Percentiles rank a stretch among this genome's conserved stretches.
Conservation (phyloP, 108 stramenopile species). For the Nitzschia palea region DNA sequence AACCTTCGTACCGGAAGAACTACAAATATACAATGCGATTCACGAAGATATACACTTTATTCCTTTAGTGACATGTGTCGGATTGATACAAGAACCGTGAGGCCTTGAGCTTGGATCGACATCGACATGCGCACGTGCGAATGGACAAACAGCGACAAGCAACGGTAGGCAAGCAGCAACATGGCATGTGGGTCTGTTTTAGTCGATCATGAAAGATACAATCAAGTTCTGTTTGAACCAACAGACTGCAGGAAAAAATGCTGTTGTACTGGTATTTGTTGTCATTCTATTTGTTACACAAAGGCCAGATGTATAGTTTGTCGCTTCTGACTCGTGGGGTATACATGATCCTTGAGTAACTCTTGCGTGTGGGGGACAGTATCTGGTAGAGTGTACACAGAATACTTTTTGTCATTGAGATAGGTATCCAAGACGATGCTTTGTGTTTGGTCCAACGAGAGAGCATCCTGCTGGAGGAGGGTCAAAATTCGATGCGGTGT, state of each 20-base stretch:
- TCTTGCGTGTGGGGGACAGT: slow-evolving; percentile 67
- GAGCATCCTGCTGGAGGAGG: slow-evolving; percentile 37
- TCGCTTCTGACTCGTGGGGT: slow-evolving; percentile 52
- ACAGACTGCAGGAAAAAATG: neutral
- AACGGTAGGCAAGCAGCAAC: neutral
- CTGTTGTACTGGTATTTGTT: too few relatives aligned
- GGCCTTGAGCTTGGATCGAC: too few relatives aligned
- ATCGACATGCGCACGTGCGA: neutral
- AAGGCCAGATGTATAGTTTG: slow-evolving; percentile 62
- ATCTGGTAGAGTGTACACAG: slow-evolving; percentile 83
- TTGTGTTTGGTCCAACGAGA: slow-evolving; percentile 60
- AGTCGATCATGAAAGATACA: neutral
- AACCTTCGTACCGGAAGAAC: too few relatives aligned
- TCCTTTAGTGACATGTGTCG: too few relatives aligned
- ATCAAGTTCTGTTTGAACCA: neutral
- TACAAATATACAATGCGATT: too few relatives aligned
- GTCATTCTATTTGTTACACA: slow-evolving; percentile 42
- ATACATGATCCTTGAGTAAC: slow-evolving; percentile 58
- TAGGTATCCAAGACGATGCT: slow-evolving; percentile 62
- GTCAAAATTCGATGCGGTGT: slow-evolving; percentile 77
- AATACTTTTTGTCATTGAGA: slow-evolving; percentile 64
- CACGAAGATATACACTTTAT: neutral
- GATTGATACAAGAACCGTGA: too few relatives aligned
- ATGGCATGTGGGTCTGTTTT: too few relatives aligned
- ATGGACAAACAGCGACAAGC: neutral